Evolutionary conservation across 805 yeast genomes (phyloP), one percentile per base, ranked within the genome.

Genomic region (Pichia membranifaciens): DNA sequence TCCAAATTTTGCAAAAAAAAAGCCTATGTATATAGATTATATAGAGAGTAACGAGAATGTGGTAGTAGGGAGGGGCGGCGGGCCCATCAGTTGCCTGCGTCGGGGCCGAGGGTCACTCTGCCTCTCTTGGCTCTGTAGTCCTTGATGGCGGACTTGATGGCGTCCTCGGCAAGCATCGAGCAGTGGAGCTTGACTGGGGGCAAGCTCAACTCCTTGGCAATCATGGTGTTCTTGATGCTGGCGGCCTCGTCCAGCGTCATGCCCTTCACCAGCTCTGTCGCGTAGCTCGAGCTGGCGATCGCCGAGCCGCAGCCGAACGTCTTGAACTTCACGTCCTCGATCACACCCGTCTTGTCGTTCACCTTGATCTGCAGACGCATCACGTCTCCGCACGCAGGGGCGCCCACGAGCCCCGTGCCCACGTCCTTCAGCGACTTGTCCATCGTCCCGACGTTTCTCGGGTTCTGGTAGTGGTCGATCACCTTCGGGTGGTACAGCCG

Each of bases 281-380:
- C 93, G 65, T 85, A 93, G 1, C 96, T 87, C 9, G 95, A 85
- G 2, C 96, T 86, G 1, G 99, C 99, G 65, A 93, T 93, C 44
- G 99, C 99, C 2, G 93, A 82, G 39, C 99, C 99, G 66, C 99
- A 93, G n/a, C 99, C 99, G 71, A 93, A 93, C 4, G 99, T 93
- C 78, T 93, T 93, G 71, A 93, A 93, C 68, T 89, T 91, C 53
- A 91, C 99, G 65, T 93, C 96, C 66, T 87, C 81, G 57, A 93
- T 93, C 45, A 87, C 75, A 1, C 99, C 99, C 21, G 95, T 81
- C 48, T 76, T 82, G 59, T 90, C 97, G 54, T 84, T 83, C 9
- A 93, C 99, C 65, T 90, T 81, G 61, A 93, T 93, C 67, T 93
- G 98, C 54, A 93, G 76, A 70, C 95, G 84, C 96, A 93, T 93